Conservation (phyloP, 768 basidiomycete species). For the Tremella yokohamensis region DNA sequence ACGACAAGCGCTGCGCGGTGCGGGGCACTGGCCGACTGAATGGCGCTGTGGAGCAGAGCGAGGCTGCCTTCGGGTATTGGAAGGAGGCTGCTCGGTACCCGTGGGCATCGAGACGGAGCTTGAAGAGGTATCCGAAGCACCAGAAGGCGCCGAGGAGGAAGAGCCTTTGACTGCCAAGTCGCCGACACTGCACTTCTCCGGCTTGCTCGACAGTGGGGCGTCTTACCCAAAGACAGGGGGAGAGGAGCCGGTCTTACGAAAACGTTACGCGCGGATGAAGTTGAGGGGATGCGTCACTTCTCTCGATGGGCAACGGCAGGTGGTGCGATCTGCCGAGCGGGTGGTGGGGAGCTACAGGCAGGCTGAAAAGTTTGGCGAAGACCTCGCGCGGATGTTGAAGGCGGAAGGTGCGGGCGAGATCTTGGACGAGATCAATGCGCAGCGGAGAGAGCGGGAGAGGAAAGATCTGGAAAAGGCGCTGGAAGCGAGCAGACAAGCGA, state of each 20-base stretch:
- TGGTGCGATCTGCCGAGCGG: conserved; percentile 62
- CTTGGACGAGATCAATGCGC: conserved; percentile 74
- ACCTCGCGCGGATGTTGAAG: conserved; percentile 64
- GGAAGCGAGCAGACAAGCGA: conserved; percentile 11
- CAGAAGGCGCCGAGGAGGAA: conserved; percentile 15
- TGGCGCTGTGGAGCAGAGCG: conserved; percentile 81
- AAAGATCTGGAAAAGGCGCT: conserved; percentile 51
- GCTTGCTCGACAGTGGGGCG: background rate
- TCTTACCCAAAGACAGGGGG: conserved; percentile 4
- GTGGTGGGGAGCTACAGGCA: conserved; percentile 59
- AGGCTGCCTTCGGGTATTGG: conserved; percentile 78
- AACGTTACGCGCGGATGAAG: conserved; percentile 54
- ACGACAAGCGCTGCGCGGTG: conserved; percentile 61
- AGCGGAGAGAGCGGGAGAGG: conserved; percentile 58
- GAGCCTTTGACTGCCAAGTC: background rate
- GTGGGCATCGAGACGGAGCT: conserved; percentile 69
- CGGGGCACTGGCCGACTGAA: conserved; percentile 73
- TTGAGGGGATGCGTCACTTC: conserved; percentile 81
- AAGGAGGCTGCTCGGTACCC: conserved; percentile 96
- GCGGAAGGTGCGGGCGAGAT: conserved; percentile 71
- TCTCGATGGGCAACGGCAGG: conserved; percentile 68
- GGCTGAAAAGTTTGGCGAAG: conserved; percentile 66
- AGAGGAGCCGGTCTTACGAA: conserved; percentile 9
- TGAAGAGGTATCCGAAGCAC: conserved; percentile 51
- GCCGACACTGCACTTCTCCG: conserved; percentile 10